phyloP scores from a whole-genome alignment of 2,329 filamentous ascomycete genomes.

The Talaromyces sp. region DNA sequence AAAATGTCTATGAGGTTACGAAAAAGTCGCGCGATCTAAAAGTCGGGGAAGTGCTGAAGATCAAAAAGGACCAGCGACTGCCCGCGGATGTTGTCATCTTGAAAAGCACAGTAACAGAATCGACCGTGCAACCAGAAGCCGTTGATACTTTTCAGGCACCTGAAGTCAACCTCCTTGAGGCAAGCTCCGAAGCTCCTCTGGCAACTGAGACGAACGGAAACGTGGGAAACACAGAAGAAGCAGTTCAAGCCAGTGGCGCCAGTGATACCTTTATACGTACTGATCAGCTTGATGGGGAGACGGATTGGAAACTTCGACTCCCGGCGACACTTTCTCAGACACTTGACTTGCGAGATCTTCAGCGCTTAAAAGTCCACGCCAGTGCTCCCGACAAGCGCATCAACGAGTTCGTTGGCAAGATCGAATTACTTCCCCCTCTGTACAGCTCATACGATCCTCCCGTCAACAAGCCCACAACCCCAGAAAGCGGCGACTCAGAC shows the following conservation, averaged over 20 bases:
- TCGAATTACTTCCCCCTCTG: slow-evolving; percentile 67
- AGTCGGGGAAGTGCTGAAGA: slow-evolving; percentile 92
- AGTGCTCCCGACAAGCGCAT: slow-evolving; percentile 91
- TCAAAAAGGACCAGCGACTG: slow-evolving; percentile 87
- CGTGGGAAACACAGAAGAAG: slow-evolving; percentile 24
- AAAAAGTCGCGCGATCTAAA: slow-evolving; percentile 86
- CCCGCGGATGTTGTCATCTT: slow-evolving; percentile 92
- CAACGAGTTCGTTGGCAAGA: slow-evolving; percentile 89
- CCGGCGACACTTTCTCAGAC: slow-evolving; percentile 82
- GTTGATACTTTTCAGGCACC: slow-evolving; percentile 27
- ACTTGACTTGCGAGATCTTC: slow-evolving; percentile 70
- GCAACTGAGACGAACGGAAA: slow-evolving; percentile 20
- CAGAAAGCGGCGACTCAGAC: slow-evolving; percentile 24
- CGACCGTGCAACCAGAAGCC: slow-evolving; percentile 26
- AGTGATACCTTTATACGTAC: slow-evolving; percentile 97
- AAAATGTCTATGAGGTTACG: slow-evolving; percentile 61
- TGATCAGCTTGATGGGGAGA: slow-evolving; percentile 95
- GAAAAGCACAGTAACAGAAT: slow-evolving; percentile 70
- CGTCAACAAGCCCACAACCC: slow-evolving; percentile 31
- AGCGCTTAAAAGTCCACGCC: slow-evolving; percentile 67
- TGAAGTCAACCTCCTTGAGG: slow-evolving; percentile 28
- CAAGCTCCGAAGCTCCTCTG: slow-evolving; percentile 25
- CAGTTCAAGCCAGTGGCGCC: slow-evolving; percentile 36
- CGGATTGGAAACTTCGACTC: slow-evolving; percentile 93
- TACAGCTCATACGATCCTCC: slow-evolving; percentile 48